A percentile compares a stretch with the other conserved stretches of the same genome.
Evolutionary conservation across 2,329 filamentous ascomycete genomes (phyloP).

Genomic region (Phialemoniopsis sp.): DNA sequence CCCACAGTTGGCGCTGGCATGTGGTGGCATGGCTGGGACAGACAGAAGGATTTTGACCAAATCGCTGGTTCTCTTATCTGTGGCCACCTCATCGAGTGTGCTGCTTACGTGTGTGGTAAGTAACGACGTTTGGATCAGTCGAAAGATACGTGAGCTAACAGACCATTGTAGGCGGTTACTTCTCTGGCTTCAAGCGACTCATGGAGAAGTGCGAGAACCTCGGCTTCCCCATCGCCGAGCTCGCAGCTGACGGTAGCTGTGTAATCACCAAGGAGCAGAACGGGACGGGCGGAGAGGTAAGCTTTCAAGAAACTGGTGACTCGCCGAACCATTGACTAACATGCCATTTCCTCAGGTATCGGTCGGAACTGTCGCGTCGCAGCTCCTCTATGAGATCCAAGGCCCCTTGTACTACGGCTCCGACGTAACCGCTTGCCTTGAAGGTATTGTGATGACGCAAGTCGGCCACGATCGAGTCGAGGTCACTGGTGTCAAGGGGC

Average conservation of each 20-base stretch:
- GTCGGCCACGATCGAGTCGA: slow-evolving; percentile 21
- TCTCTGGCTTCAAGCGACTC: slow-evolving; percentile 38
- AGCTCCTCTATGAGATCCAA: slow-evolving; percentile 32
- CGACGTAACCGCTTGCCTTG: slow-evolving; percentile 23
- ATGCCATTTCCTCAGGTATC: no score
- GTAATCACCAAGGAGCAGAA: slow-evolving; percentile 18
- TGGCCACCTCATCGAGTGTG: slow-evolving; percentile 39
- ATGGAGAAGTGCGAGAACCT: slow-evolving; percentile 35
- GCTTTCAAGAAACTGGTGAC: no score
- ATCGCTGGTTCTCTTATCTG: slow-evolving; percentile 36
- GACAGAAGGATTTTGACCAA: slow-evolving; percentile 31
- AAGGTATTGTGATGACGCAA: slow-evolving; percentile 37
- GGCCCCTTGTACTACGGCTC: slow-evolving; percentile 26
- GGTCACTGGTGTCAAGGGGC: slow-evolving; percentile 24
- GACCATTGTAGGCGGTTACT: slow-evolving; percentile 42
- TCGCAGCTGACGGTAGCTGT: slow-evolving; percentile 33
- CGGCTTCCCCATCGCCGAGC: slow-evolving; percentile 44
- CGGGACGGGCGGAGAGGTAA: slow-evolving; percentile 16
- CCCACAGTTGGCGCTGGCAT: slow-evolving; percentile 42
- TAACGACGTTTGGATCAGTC: no score
- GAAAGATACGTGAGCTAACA: no score
- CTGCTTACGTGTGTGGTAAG: no score
- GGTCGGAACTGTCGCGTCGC: slow-evolving; percentile 12
- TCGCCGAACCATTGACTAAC: no score
- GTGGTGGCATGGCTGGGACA: slow-evolving; percentile 42